Conservation (phyloP, 805 yeast species). For the Saccharomycopsis sp. region DNA sequence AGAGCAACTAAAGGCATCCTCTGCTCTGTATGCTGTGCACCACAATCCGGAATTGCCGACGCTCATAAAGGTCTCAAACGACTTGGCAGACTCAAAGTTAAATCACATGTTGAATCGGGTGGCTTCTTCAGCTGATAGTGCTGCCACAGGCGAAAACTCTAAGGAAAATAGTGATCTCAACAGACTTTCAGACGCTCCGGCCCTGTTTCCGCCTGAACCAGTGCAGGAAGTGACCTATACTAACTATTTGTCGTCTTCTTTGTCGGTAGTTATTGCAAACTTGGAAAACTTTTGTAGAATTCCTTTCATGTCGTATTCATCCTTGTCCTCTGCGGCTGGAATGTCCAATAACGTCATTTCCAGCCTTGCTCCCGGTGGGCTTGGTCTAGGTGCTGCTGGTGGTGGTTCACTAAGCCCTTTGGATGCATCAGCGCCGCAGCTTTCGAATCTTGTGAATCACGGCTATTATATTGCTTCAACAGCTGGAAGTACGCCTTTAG, state of each 20-base stretch:
- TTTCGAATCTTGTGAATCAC: neutral
- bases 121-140: neutral
- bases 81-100: neutral
- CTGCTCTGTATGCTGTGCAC: neutral
- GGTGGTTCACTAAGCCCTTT: neutral
- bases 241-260: conserved; percentile 27
- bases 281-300: conserved; percentile 33
- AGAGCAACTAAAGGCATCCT: neutral
- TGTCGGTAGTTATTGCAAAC: conserved; percentile 33
- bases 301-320: conserved; percentile 26
- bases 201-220: neutral
- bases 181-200: neutral
- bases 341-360: neutral
- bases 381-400: neutral
- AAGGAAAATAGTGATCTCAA: neutral
- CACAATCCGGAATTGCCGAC: neutral
- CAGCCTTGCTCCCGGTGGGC: neutral
- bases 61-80: neutral
- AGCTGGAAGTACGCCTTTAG: neutral
- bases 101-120: neutral
- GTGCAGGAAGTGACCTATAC: neutral
- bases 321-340: neutral
- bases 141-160: neutral
- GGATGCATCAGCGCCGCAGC: too few species aligned
- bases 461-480: neutral